A percentile compares a stretch with the other conserved stretches of the same genome.
Evolutionary conservation across 352 stramenopile species (phyloP).

Genomic region (Phytophthora sp.): DNA sequence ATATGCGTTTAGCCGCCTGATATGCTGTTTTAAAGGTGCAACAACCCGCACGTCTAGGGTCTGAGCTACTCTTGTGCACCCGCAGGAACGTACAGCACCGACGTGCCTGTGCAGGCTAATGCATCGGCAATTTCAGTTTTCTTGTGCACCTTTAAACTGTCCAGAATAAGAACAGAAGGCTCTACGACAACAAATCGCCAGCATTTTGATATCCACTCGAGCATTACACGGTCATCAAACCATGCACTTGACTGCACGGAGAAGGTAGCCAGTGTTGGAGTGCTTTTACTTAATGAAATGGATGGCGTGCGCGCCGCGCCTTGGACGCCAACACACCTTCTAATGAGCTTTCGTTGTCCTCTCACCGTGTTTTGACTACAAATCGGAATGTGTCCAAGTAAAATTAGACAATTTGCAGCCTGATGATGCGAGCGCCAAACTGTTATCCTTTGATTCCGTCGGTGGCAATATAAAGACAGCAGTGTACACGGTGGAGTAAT

Average conservation of each 20-base stretch:
- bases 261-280: neutral
- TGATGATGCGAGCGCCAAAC: too few species aligned
- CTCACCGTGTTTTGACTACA: too few species aligned
- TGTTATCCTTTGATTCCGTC: too few species aligned
- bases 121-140: neutral
- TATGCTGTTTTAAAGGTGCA: neutral
- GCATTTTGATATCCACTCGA: neutral
- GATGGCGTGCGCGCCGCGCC: too few species aligned
- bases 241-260: neutral
- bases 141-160: neutral
- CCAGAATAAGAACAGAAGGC: neutral
- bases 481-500: slow-evolving; percentile 43
- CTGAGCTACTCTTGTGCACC: neutral
- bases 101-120: neutral
- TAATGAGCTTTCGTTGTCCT: too few species aligned
- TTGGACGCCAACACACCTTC: too few species aligned
- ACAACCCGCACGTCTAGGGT: neutral
- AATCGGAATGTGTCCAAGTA: too few species aligned
- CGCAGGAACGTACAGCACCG: neutral
- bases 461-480: too few species aligned
- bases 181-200: neutral
- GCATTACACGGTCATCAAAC: neutral
- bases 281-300: too few species aligned
- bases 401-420: too few species aligned
- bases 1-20: neutral